Evolutionary conservation across 106 monocot genomes (phyloP).

Genomic region (Allium fistulosum): DNA sequence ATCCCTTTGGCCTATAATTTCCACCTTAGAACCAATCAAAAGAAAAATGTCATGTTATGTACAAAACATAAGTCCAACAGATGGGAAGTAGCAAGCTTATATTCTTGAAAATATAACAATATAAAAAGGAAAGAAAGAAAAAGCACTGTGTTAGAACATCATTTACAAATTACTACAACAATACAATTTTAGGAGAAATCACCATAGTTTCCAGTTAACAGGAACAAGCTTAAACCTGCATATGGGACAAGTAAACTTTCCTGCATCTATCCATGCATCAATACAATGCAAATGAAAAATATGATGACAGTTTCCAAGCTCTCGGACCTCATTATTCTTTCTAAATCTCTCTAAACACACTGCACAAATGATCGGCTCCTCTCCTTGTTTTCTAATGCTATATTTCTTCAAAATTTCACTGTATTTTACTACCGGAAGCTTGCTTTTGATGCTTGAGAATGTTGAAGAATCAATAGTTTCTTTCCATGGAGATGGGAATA

Average conservation of each 20-base stretch:
- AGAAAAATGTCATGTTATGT: no score
- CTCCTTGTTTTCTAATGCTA: not conserved
- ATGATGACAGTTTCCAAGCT: slow-evolving; percentile 25
- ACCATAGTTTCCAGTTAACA: no score
- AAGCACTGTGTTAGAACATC: no score
- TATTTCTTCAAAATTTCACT: not conserved
- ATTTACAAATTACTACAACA: no score
- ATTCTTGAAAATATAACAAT: no score
- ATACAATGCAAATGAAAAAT: slow-evolving; percentile 24
- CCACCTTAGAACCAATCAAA: no score
- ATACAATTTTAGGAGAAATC: no score
- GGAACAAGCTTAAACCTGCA: slow-evolving; percentile 22
- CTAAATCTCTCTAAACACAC: slow-evolving; percentile 16
- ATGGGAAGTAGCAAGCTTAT: no score
- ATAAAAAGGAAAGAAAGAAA: no score
- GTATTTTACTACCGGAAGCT: not conserved
- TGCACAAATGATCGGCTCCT: not conserved
- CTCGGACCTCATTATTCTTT: slow-evolving; percentile 16
- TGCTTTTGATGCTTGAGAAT: not conserved
- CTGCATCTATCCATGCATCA: slow-evolving; percentile 25
- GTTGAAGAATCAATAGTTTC: not conserved
- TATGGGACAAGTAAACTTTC: slow-evolving; percentile 24
- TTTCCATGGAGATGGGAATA: not conserved
- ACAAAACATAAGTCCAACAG: no score
- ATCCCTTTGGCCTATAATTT: no score